Base-by-base conservation (phyloP, 345 rosid species). In the Moricandia moricandioides region DNA sequence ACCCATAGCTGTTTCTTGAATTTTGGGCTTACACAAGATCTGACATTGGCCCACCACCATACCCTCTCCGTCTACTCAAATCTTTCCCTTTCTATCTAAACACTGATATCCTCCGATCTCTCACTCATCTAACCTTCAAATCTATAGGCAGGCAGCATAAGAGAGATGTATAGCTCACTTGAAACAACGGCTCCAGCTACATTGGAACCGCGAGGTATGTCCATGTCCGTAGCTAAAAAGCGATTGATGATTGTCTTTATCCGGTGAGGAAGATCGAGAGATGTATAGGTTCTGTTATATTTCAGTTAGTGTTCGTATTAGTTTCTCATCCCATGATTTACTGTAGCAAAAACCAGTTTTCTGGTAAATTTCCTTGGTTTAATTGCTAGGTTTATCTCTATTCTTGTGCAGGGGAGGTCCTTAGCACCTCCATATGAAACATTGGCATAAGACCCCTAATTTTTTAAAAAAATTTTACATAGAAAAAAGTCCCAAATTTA, bases 111-210 rank as follows among this genome's bases (percentile, higher is more conserved):
- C 43, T 75, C 63, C 14, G n/a, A 31, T 33, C 13, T 52, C 7
- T 13, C 14, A 26, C 62, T 62, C 56, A 54, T 14, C 69, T 27
- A 16, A 30, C 24, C 39, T 3, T 56, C 31, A 11, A 34, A 29
- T 11, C 67, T 4, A 9, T 6, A 1, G 54, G 7, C 12, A 7
- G 31, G 33, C 52, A 9, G 56, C 24, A 21, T 21, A 51, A 0
- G 17, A 52, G 58, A 51, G 21, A 70, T 76, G 74, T 56, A 51
- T 13, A 16, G 8, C 56, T 75, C 74, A 37, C 45, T 52, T 31
- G 70, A 69, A 9, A 69, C 70, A 30, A 70, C 79, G 30, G 65
- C 65, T 62, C 59, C 75, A 30, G 65, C 70, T 13, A 76, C 75
- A 13, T 30, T 64, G 21, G 65, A 33, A 7, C 71, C 5, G 0